A percentile compares a stretch with the other conserved stretches of the same genome.
phyloP scores from a whole-genome alignment of 768 basidiomycete genomes.

The Russula virescens region DNA sequence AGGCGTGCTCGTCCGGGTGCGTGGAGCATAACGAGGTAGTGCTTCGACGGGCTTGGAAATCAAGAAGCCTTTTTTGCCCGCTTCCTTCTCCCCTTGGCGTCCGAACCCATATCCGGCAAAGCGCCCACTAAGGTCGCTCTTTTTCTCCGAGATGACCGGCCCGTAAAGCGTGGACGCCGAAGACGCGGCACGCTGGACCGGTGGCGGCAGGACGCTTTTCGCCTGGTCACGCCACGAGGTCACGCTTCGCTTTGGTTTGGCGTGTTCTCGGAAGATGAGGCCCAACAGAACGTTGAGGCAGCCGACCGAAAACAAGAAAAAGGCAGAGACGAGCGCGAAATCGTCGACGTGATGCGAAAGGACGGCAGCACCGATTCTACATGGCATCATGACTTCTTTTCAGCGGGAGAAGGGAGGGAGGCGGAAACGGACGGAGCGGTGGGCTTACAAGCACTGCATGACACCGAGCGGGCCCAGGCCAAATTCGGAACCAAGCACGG shows the following conservation, averaged over 20 bases:
- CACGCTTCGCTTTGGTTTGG: conserved; percentile 57
- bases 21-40: conserved; percentile 18
- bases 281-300: conserved; percentile 80
- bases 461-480: conserved; percentile 84
- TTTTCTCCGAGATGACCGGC: conserved; percentile 9
- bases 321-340: conserved; percentile 86
- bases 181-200: conserved; percentile 18
- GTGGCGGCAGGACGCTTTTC: conserved; percentile 20
- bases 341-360: conserved; percentile 65
- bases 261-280: conserved; percentile 61
- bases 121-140: neutral
- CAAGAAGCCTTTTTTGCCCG: conserved; percentile 48
- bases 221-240: conserved; percentile 48
- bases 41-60: conserved; percentile 21
- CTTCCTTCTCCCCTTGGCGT: conserved; percentile 69
- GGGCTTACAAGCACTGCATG: conserved; percentile 74
- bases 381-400: neutral
- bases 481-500: conserved; percentile 77
- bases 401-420: neutral
- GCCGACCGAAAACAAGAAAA: conserved; percentile 89
- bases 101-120: conserved; percentile 68
- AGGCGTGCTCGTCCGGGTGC: conserved; percentile 32
- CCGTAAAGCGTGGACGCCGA: conserved; percentile 20
- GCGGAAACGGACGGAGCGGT: neutral
- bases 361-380: conserved; percentile 44